These are phyloP conservation scores for Parafenestella ontariensis DNA, from an alignment of 2,329 filamentous ascomycete species.

Conservation along the genomic window DNA sequence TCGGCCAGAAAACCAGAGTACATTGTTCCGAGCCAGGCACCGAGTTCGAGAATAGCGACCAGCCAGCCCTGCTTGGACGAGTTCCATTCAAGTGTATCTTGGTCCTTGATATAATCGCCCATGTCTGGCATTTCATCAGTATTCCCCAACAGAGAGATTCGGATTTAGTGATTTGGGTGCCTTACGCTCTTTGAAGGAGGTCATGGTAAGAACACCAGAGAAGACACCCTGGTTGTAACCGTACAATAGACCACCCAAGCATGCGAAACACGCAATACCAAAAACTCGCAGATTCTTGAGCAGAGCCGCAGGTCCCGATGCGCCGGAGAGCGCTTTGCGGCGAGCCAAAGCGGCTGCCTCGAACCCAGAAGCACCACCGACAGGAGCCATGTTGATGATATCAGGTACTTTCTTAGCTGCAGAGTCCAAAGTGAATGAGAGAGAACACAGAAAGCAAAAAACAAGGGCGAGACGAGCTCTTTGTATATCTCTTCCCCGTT, in stretches of 20 bases:
- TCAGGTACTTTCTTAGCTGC: background rate
- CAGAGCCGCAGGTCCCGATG: conserved; percentile 55
- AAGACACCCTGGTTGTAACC: conserved; percentile 83
- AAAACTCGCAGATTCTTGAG: conserved; percentile 61
- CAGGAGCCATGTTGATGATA: conserved; percentile 46
- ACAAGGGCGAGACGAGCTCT: conserved; percentile 1
- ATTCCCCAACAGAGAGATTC: background rate
- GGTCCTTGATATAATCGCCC: conserved; percentile 45
- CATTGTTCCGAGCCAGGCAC: conserved; percentile 75
- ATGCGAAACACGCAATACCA: conserved; percentile 62
- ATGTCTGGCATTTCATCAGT: conserved; percentile 44
- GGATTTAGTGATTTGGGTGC: background rate
- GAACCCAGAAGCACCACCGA: conserved; percentile 45
- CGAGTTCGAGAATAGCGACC: conserved; percentile 73
- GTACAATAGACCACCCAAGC: conserved; percentile 62
- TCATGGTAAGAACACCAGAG: conserved; percentile 67
- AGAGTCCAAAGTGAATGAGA: background rate
- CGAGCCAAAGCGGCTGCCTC: conserved; percentile 52
- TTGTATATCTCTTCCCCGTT: conserved; percentile 6
- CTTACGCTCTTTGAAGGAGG: conserved; percentile 52
- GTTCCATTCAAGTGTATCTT: conserved; percentile 35
- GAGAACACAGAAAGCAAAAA: background rate
- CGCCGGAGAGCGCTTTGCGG: conserved; percentile 49
- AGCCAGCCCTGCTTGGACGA: conserved; percentile 55
- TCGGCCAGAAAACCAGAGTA: conserved; percentile 75